Percentiles rank a stretch among this genome's conserved stretches.
Evolutionary conservation across 805 yeast genomes (phyloP).

Genomic region (Ogataea populi-albae): DNA sequence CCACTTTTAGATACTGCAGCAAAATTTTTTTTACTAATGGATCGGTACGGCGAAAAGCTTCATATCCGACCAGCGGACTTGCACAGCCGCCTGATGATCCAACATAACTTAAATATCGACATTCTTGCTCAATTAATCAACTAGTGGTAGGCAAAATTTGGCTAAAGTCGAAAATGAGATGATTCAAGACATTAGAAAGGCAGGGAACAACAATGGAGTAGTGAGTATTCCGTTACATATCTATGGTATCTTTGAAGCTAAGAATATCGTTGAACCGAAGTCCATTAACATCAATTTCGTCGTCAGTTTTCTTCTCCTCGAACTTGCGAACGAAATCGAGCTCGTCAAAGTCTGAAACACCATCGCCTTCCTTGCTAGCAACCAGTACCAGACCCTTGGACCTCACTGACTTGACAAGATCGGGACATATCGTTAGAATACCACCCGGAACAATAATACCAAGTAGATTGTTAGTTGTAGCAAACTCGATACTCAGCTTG

Average conservation of each 20-base stretch:
- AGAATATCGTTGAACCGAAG: constrained; percentile 59
- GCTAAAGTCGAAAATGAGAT: too few relatives aligned
- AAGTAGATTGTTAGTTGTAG: constrained; percentile 75
- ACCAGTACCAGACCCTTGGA: constrained; percentile 80
- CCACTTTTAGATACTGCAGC: too few relatives aligned
- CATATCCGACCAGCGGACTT: too few relatives aligned
- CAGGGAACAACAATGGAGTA: neutral
- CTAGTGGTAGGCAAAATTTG: too few relatives aligned
- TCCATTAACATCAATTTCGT: constrained; percentile 55
- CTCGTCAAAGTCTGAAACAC: constrained; percentile 5
- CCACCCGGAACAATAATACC: constrained; percentile 79
- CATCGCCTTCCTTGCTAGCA: constrained; percentile 34
- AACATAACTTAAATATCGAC: too few relatives aligned
- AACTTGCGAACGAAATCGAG: constrained; percentile 12
- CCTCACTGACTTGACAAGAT: constrained; percentile 68
- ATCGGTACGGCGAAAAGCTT: too few relatives aligned
- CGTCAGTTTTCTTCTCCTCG: constrained; percentile 29
- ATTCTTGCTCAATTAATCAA: too few relatives aligned
- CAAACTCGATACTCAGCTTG: constrained; percentile 78
- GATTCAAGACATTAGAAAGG: too few relatives aligned
- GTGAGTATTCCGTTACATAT: constrained; percentile 22
- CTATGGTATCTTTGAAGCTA: constrained; percentile 61
- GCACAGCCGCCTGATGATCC: too few relatives aligned
- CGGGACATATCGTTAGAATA: constrained; percentile 69
- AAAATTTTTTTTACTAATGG: too few relatives aligned